phyloP scores from a whole-genome alignment of 2,329 filamentous ascomycete species.

The Colletotrichum destructivum region DNA sequence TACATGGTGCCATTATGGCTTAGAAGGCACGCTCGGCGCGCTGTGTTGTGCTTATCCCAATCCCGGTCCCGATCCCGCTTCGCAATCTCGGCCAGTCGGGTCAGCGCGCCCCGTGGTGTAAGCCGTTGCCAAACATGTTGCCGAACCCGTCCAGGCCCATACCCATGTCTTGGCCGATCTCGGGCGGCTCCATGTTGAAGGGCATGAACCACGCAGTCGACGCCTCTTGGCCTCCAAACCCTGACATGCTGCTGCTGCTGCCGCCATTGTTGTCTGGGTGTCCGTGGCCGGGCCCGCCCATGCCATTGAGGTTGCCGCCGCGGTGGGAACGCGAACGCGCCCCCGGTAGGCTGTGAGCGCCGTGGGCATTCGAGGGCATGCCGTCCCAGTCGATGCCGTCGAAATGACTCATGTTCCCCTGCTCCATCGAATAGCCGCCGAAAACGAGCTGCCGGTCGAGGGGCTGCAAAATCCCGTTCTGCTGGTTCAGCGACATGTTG shows the following conservation, averaged over 20 bases:
- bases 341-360: slow-evolving; percentile 47
- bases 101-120: slow-evolving; percentile 46
- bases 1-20: slow-evolving; percentile 5
- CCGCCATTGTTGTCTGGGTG: slow-evolving; percentile 33
- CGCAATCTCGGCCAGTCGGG: neutral
- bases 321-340: slow-evolving; percentile 39
- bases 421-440: slow-evolving; percentile 75
- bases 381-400: slow-evolving; percentile 62
- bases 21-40: slow-evolving; percentile 14
- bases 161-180: slow-evolving; percentile 65
- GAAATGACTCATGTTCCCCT: slow-evolving; percentile 57
- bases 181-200: slow-evolving; percentile 89
- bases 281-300: slow-evolving; percentile 49
- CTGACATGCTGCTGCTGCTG: slow-evolving; percentile 9
- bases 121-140: slow-evolving; percentile 60
- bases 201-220: slow-evolving; percentile 91
- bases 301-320: slow-evolving; percentile 50
- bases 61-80: neutral
- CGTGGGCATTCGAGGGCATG: slow-evolving; percentile 52
- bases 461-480: slow-evolving; percentile 72
- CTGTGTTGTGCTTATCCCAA: neutral
- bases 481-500: slow-evolving; percentile 65
- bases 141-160: slow-evolving; percentile 65
- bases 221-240: slow-evolving; percentile 58
- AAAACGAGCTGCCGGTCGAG: slow-evolving; percentile 85